Conservation (phyloP, 2,329 filamentous ascomycete species). For the Diplodia scrobiculata region DNA sequence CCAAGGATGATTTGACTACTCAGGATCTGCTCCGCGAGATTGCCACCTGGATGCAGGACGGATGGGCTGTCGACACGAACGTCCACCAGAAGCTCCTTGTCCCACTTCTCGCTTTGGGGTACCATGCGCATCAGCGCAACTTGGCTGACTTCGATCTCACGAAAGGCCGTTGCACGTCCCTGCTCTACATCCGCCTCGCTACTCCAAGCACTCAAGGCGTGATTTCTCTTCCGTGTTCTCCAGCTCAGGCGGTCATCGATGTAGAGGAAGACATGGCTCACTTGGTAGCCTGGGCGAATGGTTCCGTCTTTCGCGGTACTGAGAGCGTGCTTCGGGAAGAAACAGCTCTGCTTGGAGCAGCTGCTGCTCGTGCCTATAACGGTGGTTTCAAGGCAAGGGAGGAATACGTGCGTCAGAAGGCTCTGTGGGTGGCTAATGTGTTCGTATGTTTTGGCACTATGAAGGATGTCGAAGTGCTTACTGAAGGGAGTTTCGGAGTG, state of each 20-base stretch:
- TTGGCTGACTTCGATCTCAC: neutral
- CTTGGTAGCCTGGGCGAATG: conserved; percentile 18
- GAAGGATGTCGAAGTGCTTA: conserved; percentile 2
- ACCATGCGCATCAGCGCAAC: neutral
- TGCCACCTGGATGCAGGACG: conserved; percentile 19
- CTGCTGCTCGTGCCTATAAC: neutral
- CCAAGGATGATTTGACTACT: neutral
- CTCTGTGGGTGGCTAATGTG: conserved; percentile 11
- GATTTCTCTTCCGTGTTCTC: neutral
- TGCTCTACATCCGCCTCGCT: conserved; percentile 5
- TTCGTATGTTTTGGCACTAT: conserved; percentile 8
- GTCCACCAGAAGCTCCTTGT: conserved; percentile 16
- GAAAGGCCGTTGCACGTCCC: conserved; percentile 12
- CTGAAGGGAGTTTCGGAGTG: neutral
- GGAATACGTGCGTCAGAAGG: conserved; percentile 1
- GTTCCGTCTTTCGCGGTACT: neutral
- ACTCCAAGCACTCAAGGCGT: neutral
- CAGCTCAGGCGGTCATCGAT: neutral
- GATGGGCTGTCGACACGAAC: neutral
- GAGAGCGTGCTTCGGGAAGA: conserved; percentile 17
- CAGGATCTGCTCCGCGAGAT: conserved; percentile 1
- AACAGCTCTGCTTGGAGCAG: conserved; percentile 5
- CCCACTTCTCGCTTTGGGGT: conserved; percentile 6
- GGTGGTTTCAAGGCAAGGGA: neutral
- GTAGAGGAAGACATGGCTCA: conserved; percentile 19